Conservation (phyloP, 1,284 basidiomycete species). For the Ceratobasidium sp. region DNA sequence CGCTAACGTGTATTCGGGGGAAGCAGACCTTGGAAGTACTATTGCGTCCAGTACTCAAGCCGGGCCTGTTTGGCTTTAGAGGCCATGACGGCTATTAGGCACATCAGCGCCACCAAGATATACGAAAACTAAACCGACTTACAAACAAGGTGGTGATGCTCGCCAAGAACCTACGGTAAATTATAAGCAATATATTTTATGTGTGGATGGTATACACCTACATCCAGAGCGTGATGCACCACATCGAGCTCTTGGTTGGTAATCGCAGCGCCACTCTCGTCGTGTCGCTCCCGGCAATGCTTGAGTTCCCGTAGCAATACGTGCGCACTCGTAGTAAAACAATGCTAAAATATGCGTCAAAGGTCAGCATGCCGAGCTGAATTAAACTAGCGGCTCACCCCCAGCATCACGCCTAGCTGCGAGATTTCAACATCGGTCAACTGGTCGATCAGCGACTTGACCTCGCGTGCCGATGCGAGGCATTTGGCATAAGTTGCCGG, state of each 20-base stretch:
- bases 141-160: constrained; percentile 19
- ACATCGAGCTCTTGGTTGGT: background rate
- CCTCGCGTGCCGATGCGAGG: constrained; percentile 2
- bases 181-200: background rate
- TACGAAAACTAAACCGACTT: background rate
- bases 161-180: background rate
- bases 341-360: background rate
- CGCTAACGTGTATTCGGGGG: too few relatives aligned
- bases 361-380: background rate
- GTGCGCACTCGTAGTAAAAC: constrained; percentile 15
- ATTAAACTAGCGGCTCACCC: background rate
- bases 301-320: constrained; percentile 8
- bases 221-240: background rate
- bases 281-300: background rate
- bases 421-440: constrained; percentile 10
- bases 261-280: constrained; percentile 2
- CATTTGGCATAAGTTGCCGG: background rate
- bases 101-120: background rate
- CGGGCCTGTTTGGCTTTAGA: background rate
- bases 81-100: background rate
- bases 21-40: too few relatives aligned
- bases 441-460: background rate
- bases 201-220: background rate
- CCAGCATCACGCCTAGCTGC: constrained; percentile 22
- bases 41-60: too few relatives aligned